Base-by-base conservation (phyloP, 176 grass and related monocot species). In the Neostapfia colusana region DNA sequence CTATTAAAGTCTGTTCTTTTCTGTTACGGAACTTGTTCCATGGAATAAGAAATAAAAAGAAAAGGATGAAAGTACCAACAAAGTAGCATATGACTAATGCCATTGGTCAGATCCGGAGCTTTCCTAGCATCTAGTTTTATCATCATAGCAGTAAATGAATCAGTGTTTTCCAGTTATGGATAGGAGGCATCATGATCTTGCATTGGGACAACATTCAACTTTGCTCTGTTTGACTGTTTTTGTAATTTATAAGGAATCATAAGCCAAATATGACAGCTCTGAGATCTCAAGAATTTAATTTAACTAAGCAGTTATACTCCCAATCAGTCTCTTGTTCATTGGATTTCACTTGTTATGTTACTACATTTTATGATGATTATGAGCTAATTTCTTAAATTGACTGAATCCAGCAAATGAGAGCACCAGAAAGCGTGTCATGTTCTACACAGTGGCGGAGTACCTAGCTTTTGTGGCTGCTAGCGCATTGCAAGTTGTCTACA, bases 401-500 rank as follows among this genome's bases (percentile, higher is more conserved):
- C 42, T 84, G 24, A 60, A 74, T 88, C 71, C 85, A 99, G 95
- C 95, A 58, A 99, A 99, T 60, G 91, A 99, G 87, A 99, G 95
- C 83, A 99, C 95, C n/a, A 92, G 91, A 87, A 78, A 69, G 68
- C 89, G 95, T 6, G 86, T 99, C 44, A 87, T 89, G 72, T 87
- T 99, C 69, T 99, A 99, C 75, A 95, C 95, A 2, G 61, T 95
- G 43, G 84, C 73, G 0, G 95, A 99, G 78, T 99, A 99, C 45
- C 14, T 92, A 53, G 92, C 92, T 27, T 80, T 99, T 46, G 88
- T 91, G 70, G 83, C 66, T 4, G 91, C 91, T 6, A 99, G 95
- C 13, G 82, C 85, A 2, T 86, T 99, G 78, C 95, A 99, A 68
- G 91, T 95, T 6, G 36, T 85, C 83, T 99, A 95, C 83, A 92